phyloP scores from a whole-genome alignment of 1,284 basidiomycete species.

The Boletellus deceptivus region DNA sequence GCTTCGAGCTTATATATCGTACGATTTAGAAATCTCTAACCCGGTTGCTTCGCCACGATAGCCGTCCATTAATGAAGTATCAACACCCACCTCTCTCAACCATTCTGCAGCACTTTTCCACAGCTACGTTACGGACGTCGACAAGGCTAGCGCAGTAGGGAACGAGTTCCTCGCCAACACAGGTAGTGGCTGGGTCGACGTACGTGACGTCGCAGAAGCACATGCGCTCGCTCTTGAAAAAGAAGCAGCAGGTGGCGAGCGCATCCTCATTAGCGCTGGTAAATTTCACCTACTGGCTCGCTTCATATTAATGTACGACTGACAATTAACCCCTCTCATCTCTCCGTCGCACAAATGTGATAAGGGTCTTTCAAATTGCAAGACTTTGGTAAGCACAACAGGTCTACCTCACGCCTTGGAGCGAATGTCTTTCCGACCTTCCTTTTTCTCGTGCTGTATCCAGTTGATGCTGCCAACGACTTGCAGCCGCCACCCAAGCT shows the following conservation, averaged over 20 bases:
- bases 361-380: conserved; percentile 28
- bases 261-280: conserved; percentile 51
- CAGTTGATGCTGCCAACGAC: conserved; percentile 33
- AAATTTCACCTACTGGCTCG: conserved; percentile 1
- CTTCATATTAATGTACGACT: background rate
- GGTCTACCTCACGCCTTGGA: too few species aligned
- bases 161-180: conserved; percentile 31
- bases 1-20: background rate
- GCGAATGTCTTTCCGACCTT: background rate
- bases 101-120: conserved; percentile 41
- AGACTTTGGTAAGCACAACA: conserved; percentile 26
- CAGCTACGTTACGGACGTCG: conserved; percentile 30
- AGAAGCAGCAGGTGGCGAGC: conserved; percentile 56
- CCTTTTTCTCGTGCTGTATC: background rate
- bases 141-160: conserved; percentile 17
- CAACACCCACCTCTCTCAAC: conserved; percentile 46
- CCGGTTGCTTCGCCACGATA: conserved; percentile 13
- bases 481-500: conserved; percentile 22
- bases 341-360: too few species aligned
- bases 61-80: conserved; percentile 51
- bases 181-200: conserved; percentile 37
- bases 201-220: conserved; percentile 52
- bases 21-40: background rate
- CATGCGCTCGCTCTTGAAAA: conserved; percentile 55
- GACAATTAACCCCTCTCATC: too few species aligned